Evolutionary conservation across 495 filamentous ascomycete species (phyloP).

Genomic region (Geoglossum glabrum): DNA sequence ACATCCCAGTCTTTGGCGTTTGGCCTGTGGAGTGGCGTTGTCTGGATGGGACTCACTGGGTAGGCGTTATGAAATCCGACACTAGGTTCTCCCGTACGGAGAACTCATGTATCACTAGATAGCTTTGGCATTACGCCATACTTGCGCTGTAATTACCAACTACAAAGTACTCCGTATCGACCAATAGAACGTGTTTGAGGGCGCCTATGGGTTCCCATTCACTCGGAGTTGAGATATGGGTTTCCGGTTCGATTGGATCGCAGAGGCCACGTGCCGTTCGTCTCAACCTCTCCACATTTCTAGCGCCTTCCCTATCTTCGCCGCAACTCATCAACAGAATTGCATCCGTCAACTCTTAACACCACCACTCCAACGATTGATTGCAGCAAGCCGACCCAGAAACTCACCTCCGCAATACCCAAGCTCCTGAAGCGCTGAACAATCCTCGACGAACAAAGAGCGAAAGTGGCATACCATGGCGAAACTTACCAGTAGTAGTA

Average conservation of each 20-base stretch:
- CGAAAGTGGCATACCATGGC: conserved; percentile 14
- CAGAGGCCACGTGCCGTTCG: background rate
- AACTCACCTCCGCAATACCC: background rate
- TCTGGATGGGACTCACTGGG: background rate
- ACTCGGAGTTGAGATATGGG: background rate
- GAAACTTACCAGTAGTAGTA: conserved; percentile 28
- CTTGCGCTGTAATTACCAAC: background rate
- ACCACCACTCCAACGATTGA: background rate
- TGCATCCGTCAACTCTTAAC: background rate
- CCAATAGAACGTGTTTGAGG: background rate
- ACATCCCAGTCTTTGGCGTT: background rate
- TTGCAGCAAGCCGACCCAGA: background rate
- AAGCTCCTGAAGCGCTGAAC: background rate
- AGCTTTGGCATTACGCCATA: background rate
- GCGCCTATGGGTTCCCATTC: background rate
- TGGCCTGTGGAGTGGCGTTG: background rate
- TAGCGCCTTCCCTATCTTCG: background rate
- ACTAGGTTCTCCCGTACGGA: too few species aligned
- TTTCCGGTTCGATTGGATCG: background rate
- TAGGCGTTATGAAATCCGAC: background rate
- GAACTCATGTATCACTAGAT: background rate
- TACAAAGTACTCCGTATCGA: background rate
- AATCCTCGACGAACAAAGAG: background rate
- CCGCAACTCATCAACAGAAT: background rate
- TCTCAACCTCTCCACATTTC: background rate